These are phyloP conservation scores for Discostella pseudostelligera DNA, from an alignment of 108 stramenopile species.

Conservation along the genomic window DNA sequence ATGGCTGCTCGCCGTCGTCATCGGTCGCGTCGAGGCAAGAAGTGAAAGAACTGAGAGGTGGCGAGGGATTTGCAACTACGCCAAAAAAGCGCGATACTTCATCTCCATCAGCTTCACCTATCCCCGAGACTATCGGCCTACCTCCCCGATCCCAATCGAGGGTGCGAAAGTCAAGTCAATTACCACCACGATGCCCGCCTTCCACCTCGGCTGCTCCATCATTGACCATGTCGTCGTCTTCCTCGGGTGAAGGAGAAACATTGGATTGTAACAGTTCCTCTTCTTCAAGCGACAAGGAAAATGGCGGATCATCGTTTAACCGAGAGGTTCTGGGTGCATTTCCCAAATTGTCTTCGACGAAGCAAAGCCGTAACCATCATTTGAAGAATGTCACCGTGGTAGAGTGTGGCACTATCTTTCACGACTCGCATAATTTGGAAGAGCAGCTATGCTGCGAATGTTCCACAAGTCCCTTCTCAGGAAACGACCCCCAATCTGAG, in stretches of 20 bases:
- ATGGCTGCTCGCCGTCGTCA: neutral
- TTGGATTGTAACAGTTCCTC: slow-evolving; percentile 4
- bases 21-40: slow-evolving; percentile 21
- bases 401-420: slow-evolving; percentile 14
- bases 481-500: slow-evolving; percentile 62
- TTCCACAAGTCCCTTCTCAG: slow-evolving; percentile 58
- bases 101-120: slow-evolving; percentile 10
- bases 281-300: slow-evolving; percentile 31
- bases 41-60: neutral
- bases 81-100: neutral
- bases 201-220: neutral
- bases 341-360: slow-evolving; percentile 1
- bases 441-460: slow-evolving; percentile 44
- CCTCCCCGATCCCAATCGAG: slow-evolving; percentile 20
- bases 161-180: neutral
- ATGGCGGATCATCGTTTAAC: slow-evolving; percentile 14
- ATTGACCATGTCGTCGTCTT: neutral
- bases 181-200: slow-evolving; percentile 33
- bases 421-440: slow-evolving; percentile 33
- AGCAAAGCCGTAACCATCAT: neutral
- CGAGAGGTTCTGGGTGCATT: neutral
- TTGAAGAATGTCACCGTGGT: neutral
- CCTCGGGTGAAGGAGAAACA: neutral
- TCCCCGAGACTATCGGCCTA: slow-evolving; percentile 30
- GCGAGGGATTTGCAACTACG: neutral